A percentile compares a stretch with the other conserved stretches of the same genome.
Evolutionary conservation across 2,329 filamentous ascomycete genomes (phyloP).

Genomic region (Cladosporium oxysporum): DNA sequence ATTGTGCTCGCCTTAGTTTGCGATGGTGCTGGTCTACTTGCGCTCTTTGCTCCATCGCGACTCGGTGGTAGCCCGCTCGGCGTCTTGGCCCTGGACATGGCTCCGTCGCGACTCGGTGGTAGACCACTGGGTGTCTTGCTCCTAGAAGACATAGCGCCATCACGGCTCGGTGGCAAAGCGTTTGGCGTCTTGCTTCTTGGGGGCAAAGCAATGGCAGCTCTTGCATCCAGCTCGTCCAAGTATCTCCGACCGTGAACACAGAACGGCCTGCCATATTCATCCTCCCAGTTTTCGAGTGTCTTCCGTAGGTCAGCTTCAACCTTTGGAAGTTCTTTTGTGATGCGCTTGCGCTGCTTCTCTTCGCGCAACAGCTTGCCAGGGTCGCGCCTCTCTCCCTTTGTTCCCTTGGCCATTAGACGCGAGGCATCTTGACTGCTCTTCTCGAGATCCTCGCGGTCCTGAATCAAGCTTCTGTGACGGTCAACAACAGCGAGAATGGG

Average conservation of each 20-base stretch:
- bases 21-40: constrained; percentile 26
- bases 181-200: constrained; percentile 65
- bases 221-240: constrained; percentile 75
- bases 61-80: constrained; percentile 48
- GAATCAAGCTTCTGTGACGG: constrained; percentile 76
- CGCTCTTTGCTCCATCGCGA: constrained; percentile 35
- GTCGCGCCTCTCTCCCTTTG: constrained; percentile 91
- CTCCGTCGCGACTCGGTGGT: neutral
- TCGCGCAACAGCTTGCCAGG: constrained; percentile 90
- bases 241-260: constrained; percentile 90
- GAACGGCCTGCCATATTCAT: constrained; percentile 92
- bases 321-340: constrained; percentile 93
- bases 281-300: constrained; percentile 83
- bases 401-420: constrained; percentile 83
- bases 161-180: constrained; percentile 29
- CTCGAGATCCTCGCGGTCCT: constrained; percentile 84
- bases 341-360: constrained; percentile 98
- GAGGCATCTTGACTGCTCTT: constrained; percentile 93
- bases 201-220: constrained; percentile 60
- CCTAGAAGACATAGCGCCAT: constrained; percentile 23
- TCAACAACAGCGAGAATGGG: constrained; percentile 83
- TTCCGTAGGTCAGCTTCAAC: constrained; percentile 80
- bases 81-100: constrained; percentile 60
- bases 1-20: constrained; percentile 43
- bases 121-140: neutral